Conservation (phyloP, 2,329 filamentous ascomycete species). For the Fusarium guadeloupense region DNA sequence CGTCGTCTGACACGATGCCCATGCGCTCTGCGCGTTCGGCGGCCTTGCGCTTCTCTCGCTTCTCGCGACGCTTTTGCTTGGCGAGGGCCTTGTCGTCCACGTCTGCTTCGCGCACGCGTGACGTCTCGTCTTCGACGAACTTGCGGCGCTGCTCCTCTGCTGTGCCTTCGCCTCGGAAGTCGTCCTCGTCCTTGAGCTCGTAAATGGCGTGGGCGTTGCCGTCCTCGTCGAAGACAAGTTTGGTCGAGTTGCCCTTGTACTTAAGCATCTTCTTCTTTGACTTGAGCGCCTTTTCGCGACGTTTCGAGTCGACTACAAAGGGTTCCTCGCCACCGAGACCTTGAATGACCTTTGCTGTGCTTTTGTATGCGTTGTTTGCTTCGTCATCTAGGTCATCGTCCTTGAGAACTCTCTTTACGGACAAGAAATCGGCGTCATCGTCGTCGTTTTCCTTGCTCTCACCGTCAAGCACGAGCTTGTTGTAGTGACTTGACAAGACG, state of each 20-base stretch:
- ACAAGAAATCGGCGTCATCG: conserved; percentile 81
- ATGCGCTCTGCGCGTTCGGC: conserved; percentile 59
- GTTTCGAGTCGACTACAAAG: conserved; percentile 90
- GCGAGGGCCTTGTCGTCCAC: conserved; percentile 82
- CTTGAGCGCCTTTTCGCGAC: conserved; percentile 91
- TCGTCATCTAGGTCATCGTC: conserved; percentile 70
- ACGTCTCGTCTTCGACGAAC: conserved; percentile 81
- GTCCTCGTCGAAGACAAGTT: conserved; percentile 92
- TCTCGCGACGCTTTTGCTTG: conserved; percentile 80
- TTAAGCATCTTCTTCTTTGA: conserved; percentile 95
- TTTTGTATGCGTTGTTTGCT: conserved; percentile 54
- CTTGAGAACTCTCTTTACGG: conserved; percentile 86
- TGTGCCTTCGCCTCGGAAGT: conserved; percentile 78
- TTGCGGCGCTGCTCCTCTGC: conserved; percentile 78
- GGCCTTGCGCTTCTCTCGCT: conserved; percentile 77
- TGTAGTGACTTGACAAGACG: conserved; percentile 92
- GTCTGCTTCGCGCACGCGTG: conserved; percentile 78
- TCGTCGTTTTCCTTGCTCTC: conserved; percentile 61
- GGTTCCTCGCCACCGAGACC: conserved; percentile 76
- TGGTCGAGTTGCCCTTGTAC: conserved; percentile 85
- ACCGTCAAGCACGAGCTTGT: conserved; percentile 78
- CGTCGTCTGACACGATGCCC: conserved; percentile 41
- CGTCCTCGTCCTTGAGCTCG: conserved; percentile 85
- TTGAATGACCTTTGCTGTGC: conserved; percentile 67
- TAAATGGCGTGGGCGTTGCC: conserved; percentile 86